Base-by-base conservation (phyloP, 129 eudicot species). In the Lonicera japonica region DNA sequence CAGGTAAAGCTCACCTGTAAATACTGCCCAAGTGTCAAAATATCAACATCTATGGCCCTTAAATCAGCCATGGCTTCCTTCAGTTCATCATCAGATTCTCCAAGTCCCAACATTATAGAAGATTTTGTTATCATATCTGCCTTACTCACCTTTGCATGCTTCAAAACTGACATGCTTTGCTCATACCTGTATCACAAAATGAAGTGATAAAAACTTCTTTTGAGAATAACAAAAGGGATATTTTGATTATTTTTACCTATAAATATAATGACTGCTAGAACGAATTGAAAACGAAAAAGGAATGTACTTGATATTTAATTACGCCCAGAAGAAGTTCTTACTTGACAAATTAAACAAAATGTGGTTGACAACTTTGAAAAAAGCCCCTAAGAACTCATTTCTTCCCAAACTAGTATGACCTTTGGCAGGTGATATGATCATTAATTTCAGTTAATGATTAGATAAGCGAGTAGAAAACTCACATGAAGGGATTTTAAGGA, bases 61-160 rank as follows among this genome's bases (percentile, higher is more conserved):
- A 91, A 75, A 84, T 91, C 90, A 66, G 86, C 86, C 98, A 91
- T 91, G 45, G 98, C 68, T 91, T 84, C 80, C 84, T 87, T 87
- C 61, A 87, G 62, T 70, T 91, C 98, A 24, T 91, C 96, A 71
- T 91, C 98, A 47, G 86, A 71, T 80, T 91, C 98, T 70, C 98
- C 98, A 51, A 91, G 98, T 54, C 98, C 98, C 83, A 91, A 60
- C 98, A 91, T 87, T 61, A 91, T 87, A 21, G 98, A 91, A 24
- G 96, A 72, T 80, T 91, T 91, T 4, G 98, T 91, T 52, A 91
- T 84, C 98, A 91, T 91, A 70, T 96, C 95, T 54, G 73, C 71
- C 80, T 86, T 84, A 66, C 79, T 75, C n/a, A 34, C 46, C 70
- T 91, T 91, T 3, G 96, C 96, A 68, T 91, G 98, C 83, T 80